A percentile compares a stretch with the other conserved stretches of the same genome.
phyloP scores from a whole-genome alignment of 305 asterid genomes.

The Solanum hybrid region DNA sequence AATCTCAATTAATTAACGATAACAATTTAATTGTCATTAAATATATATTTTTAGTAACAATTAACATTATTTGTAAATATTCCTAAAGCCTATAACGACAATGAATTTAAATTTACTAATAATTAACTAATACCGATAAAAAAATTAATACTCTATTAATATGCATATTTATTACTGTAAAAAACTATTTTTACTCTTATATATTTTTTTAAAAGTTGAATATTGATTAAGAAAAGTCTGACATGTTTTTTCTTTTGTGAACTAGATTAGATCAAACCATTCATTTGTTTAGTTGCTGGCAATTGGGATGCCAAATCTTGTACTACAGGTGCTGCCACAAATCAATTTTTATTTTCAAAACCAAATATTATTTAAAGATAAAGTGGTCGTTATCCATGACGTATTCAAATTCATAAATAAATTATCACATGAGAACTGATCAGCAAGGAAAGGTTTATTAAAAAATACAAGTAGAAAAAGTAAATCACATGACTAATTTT shows the following conservation, averaged over 20 bases:
- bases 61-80: no score
- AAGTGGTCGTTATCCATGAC: neutral
- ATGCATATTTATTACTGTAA: no score
- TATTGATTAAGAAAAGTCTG: no score
- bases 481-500: neutral
- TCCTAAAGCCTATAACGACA: no score
- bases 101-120: no score
- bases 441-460: neutral
- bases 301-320: neutral
- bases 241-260: no score
- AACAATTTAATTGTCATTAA: no score
- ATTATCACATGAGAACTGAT: neutral
- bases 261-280: neutral
- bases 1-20: neutral
- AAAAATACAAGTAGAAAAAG: neutral
- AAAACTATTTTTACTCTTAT: no score
- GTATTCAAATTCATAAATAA: neutral
- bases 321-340: neutral
- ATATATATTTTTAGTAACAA: no score
- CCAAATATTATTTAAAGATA: neutral
- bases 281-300: neutral
- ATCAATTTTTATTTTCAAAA: neutral
- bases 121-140: no score
- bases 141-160: no score
- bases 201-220: no score